These are phyloP conservation scores for Zasmidium angulare DNA, from an alignment of 2,329 filamentous ascomycete species.

Conservation along the genomic window DNA sequence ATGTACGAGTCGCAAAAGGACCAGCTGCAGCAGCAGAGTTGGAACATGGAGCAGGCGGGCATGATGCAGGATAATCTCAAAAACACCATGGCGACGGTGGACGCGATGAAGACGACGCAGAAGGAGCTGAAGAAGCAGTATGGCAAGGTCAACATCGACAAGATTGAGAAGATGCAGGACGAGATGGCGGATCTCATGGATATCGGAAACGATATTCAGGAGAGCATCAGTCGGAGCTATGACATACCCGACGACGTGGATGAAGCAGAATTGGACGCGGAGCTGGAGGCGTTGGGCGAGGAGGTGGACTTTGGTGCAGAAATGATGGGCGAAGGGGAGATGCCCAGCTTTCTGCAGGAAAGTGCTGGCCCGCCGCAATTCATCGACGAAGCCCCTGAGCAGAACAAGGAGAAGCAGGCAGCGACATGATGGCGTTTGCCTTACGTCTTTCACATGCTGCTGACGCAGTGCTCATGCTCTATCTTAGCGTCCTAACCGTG, in stretches of 20 bases:
- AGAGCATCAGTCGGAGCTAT: constrained; percentile 86
- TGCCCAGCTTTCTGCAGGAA: constrained; percentile 87
- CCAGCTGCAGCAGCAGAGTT: constrained; percentile 88
- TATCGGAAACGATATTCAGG: constrained; percentile 96
- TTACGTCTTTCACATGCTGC: background rate
- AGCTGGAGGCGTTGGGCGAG: constrained; percentile 89
- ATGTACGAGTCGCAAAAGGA: constrained; percentile 93
- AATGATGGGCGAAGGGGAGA: constrained; percentile 53
- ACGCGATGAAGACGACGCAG: constrained; percentile 95
- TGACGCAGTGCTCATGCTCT: no score
- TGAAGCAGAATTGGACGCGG: constrained; percentile 92
- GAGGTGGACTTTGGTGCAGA: constrained; percentile 84
- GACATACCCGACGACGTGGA: constrained; percentile 96
- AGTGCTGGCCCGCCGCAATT: constrained; percentile 73
- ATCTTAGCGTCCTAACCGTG: no score
- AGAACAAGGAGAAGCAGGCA: constrained; percentile 32
- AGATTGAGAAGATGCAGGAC: constrained; percentile 96
- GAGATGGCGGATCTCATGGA: constrained; percentile 99
- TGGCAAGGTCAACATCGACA: constrained; percentile 94
- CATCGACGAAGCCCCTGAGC: constrained; percentile 78
- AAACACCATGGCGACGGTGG: constrained; percentile 97
- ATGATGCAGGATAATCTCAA: constrained; percentile 99
- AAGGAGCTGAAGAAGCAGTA: constrained; percentile 92
- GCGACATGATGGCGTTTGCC: constrained; percentile 25
- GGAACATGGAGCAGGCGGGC: constrained; percentile 98